phyloP scores from a whole-genome alignment of 257 asterid genomes.

The Striga asiatica region DNA sequence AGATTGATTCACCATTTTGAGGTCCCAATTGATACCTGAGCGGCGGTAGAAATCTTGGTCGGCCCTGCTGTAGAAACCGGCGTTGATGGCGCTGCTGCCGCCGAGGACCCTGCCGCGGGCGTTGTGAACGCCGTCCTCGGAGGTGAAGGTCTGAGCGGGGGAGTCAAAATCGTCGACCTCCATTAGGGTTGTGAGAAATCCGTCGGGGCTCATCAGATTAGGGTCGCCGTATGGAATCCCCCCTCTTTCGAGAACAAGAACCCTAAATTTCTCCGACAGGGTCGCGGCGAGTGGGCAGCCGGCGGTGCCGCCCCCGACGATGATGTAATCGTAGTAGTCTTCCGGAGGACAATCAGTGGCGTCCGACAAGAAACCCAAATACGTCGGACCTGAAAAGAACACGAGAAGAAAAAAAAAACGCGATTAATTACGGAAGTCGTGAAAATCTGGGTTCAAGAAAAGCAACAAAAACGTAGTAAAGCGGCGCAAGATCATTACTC shows the following conservation, averaged over 20 bases:
- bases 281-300: conserved; percentile 95
- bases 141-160: conserved; percentile 69
- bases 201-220: conserved; percentile 65
- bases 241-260: conserved; percentile 87
- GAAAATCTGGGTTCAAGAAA: not conserved
- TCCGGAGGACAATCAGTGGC: conserved; percentile 55
- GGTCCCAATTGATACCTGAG: conserved; percentile 61
- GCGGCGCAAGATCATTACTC: conserved; percentile 27
- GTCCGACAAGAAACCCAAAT: conserved; percentile 37
- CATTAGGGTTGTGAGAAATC: conserved; percentile 44
- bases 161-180: conserved; percentile 55
- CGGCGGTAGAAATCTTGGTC: conserved; percentile 17
- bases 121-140: conserved; percentile 80
- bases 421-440: not conserved
- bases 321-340: conserved; percentile 31
- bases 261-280: conserved; percentile 42
- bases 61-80: conserved; percentile 50
- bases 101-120: conserved; percentile 96
- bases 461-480: not conserved
- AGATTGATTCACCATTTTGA: conserved; percentile 47
- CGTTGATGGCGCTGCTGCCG: conserved; percentile 78
- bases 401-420: not conserved
- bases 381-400: conserved; percentile 41
- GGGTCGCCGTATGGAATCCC: conserved; percentile 44
- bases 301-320: conserved; percentile 89